Evolutionary conservation across 257 asterid species (phyloP), one percentile per base, ranked within the genome.

Genomic region (Perilla frutescens): DNA sequence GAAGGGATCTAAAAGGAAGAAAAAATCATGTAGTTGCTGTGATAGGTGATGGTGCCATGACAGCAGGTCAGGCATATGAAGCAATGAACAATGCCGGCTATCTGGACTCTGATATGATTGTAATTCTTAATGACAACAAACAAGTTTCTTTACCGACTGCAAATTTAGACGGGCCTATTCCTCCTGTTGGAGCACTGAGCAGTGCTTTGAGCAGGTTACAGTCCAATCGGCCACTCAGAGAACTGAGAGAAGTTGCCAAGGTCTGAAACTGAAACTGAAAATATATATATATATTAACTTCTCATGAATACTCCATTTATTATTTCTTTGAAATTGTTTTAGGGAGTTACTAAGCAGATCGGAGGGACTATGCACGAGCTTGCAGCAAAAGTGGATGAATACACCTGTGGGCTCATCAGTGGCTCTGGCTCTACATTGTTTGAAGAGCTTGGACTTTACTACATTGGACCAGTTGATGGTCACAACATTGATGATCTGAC

Each of bases 11-110:
- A 10, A 81, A 79, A 79, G 88, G 85, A 54, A 77, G 85, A 53
- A 83, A 76, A 48, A 85, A 83, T 77, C 39, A 61, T 55, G 89
- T 86, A 20, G 75, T 86, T 47, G 87, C 87, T 6, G 88, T 84
- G 65, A 86, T 86, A 54, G 91, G 91, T 40, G 91, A 86, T 31
- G 91, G 91, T 68, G 84, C 89, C 2, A 86, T 86, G 91, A 84
- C 91, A 8, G 91, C 87, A 14, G 91, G 91, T 4, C 87, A 84
- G 72, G 91, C 89, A 13, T 86, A 84, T 62, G 91, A 86, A 82
- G 91, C 91, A 15, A 82, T 86, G 89, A 84, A 86, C 53, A 84
- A 86, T 69, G 91, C 87, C 8, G 91, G 91, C 56, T 84, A 82
- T 78, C 76, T 84, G 31, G 89, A 84, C 74, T 86, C 91, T 7